phyloP scores from a whole-genome alignment of 73 alveolate genomes.

The Stentor coeruleus region DNA sequence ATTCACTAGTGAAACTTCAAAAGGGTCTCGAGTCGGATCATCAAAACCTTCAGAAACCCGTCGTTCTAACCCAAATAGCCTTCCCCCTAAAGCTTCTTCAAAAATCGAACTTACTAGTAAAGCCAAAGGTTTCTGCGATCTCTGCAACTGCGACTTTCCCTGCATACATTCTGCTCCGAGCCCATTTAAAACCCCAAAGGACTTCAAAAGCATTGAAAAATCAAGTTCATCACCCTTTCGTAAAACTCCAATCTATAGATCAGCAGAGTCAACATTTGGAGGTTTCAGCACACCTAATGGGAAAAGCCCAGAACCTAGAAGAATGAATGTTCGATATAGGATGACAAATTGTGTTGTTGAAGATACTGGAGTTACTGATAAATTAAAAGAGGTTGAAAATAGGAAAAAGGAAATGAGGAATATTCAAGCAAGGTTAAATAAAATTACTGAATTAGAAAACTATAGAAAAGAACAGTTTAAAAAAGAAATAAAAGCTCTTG shows the following conservation, averaged over 20 bases:
- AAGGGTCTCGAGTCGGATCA: neutral
- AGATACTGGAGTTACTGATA: neutral
- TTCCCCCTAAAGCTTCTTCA: neutral
- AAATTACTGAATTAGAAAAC: conserved; percentile 7
- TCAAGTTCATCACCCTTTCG: neutral
- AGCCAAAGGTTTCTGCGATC: no score
- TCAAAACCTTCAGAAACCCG: neutral
- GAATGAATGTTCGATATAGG: neutral
- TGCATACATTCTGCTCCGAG: neutral
- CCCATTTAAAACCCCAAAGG: neutral
- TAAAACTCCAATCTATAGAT: neutral
- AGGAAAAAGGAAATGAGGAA: conserved; percentile 1
- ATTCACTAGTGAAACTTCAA: neutral
- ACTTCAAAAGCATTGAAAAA: no score
- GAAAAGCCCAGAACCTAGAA: neutral
- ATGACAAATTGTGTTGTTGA: neutral
- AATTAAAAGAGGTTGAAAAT: neutral
- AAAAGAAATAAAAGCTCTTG: neutral
- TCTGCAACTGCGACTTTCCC: neutral
- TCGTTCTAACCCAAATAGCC: neutral
- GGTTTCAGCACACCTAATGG: neutral
- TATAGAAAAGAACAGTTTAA: conserved; percentile 3
- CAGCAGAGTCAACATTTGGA: neutral
- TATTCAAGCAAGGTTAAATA: neutral
- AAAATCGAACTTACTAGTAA: no score